Base-by-base conservation (phyloP, 805 yeast species). In the Sugiyamaella qingdaonensis region DNA sequence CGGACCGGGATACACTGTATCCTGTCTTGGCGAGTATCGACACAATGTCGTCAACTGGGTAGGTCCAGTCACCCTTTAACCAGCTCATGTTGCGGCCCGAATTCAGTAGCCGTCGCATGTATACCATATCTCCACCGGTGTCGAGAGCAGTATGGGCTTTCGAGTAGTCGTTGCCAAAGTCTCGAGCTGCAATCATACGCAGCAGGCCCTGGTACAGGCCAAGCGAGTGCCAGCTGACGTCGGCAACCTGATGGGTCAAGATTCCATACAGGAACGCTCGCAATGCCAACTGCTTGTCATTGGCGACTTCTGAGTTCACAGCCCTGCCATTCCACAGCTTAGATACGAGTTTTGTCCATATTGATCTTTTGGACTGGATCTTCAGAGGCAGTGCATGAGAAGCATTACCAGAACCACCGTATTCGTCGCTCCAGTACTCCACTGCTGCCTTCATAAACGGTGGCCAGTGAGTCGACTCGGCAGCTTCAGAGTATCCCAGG, bases 391-490 rank as follows among this genome's bases (percentile, higher is more conserved):
- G 48, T 4, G 48, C n/a, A 31, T 24, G 31, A 3, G 33, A 10
- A 5, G 14, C 33, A 3, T 10, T 11, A 7, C 24, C 19, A 19
- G 14, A 11, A 21, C 19, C 43, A 8, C 18, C 39, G 9, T 34
- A 16, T n/a, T 14, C 14, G 7, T 13, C 24, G 3, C 24, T 39
- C 65, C 79, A 79, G 45, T 76, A 67, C 4, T 69, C 57, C 4
- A 79, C 76, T 0, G 83, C 80, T 2, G 66, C 64, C 3, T 69
- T 64, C 11, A 84, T 58, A 60, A 83, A 84, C 1, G 84, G 83
- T 0, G 88, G 88, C 89, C 90, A 84, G 62, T 84, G 89, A 0
- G 83, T 72, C 29, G 70, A 77, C 64, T 85, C 90, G 2, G 86
- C 85, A 2, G 76, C 75, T 10, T 75, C 73, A 2, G 78, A 71